These are phyloP conservation scores for Colletotrichum sp. DNA, from an alignment of 2,329 filamentous ascomycete species.

Conservation along the genomic window DNA sequence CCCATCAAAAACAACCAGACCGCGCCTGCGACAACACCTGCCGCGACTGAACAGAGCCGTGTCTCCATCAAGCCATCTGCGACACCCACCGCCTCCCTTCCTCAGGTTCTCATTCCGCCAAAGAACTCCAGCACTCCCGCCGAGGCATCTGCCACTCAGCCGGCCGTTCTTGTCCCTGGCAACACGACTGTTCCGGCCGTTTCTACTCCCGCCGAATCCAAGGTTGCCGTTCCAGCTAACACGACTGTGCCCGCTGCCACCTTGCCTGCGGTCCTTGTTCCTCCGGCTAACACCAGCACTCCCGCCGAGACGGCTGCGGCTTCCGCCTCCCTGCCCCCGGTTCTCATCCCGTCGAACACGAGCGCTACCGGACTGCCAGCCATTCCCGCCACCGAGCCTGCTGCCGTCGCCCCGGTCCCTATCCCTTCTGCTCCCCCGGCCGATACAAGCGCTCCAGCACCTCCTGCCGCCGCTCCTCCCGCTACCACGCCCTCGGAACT, in stretches of 20 bases:
- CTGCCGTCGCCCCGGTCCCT: not conserved
- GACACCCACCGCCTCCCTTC: not conserved
- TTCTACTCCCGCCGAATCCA: not conserved
- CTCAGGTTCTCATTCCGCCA: not conserved
- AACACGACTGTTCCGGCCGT: not conserved
- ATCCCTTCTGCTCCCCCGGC: not conserved
- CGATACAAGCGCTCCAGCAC: not conserved
- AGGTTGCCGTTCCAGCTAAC: not conserved
- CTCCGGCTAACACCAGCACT: not conserved
- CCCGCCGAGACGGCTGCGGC: not conserved
- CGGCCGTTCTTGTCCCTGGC: not conserved
- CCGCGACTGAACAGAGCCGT: not conserved
- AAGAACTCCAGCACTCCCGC: not conserved
- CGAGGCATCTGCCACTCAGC: not conserved
- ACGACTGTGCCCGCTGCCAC: not conserved
- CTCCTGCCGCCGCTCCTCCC: not conserved
- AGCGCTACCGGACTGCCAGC: not conserved
- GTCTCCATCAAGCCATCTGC: constrained; percentile 14
- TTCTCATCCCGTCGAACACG: not conserved
- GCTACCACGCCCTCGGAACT: not conserved
- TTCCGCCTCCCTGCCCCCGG: not conserved
- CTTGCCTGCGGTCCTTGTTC: not conserved
- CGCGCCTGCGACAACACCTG: not conserved
- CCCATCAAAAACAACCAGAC: constrained; percentile 2
- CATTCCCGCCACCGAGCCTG: not conserved